phyloP scores from a whole-genome alignment of 83 land plant genomes.

The Thuja plicata region DNA sequence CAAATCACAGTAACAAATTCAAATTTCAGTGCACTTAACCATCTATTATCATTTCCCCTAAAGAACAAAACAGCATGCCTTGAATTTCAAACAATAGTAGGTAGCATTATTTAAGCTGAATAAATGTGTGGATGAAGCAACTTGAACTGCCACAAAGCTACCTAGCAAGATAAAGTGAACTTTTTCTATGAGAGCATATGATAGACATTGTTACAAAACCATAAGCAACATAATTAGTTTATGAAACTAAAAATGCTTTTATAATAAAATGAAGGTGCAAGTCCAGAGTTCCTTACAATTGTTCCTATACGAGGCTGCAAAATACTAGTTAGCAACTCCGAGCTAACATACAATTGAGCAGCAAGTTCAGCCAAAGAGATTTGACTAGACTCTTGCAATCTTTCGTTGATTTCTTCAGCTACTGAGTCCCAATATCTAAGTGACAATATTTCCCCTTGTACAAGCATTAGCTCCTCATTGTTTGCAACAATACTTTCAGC shows the following conservation, averaged over 20 bases:
- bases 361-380: slow-evolving; percentile 89
- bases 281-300: slow-evolving; percentile 36
- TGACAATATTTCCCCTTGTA: slow-evolving; percentile 91
- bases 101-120: neutral
- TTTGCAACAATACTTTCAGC: slow-evolving; percentile 57
- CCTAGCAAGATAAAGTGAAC: neutral
- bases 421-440: slow-evolving; percentile 86
- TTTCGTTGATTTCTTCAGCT: slow-evolving; percentile 94
- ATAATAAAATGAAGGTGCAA: neutral
- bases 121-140: neutral
- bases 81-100: neutral
- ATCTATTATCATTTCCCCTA: neutral
- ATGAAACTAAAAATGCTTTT: neutral
- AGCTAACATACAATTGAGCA: slow-evolving; percentile 76
- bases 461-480: slow-evolving; percentile 63
- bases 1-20: neutral
- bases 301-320: slow-evolving; percentile 86
- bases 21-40: neutral
- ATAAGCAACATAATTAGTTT: neutral
- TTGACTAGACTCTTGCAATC: slow-evolving; percentile 89
- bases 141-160: neutral
- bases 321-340: slow-evolving; percentile 68
- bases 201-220: neutral
- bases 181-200: neutral
- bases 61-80: neutral